These are phyloP conservation scores for Blumeriella jaapii DNA, from an alignment of 2,329 filamentous ascomycete genomes.

Conservation along the genomic window DNA sequence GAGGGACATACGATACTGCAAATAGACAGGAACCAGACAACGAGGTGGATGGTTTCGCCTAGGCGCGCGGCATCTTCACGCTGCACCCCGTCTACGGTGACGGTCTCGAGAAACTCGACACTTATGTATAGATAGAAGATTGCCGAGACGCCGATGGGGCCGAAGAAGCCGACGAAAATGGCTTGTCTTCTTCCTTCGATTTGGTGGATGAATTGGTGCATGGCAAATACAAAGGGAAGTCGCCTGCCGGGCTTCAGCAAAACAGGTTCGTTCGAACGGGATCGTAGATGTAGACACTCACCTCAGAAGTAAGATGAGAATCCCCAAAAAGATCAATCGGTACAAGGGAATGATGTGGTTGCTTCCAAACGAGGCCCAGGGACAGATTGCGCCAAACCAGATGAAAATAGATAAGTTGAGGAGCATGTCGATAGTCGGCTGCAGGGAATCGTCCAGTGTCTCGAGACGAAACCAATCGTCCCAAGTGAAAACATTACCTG, in stretches of 20 bases:
- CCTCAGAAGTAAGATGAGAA: slow-evolving; percentile 66
- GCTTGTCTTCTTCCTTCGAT: slow-evolving; percentile 66
- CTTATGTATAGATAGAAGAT: slow-evolving; percentile 82
- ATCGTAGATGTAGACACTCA: slow-evolving; percentile 5
- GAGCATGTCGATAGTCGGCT: slow-evolving; percentile 89
- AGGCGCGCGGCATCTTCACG: slow-evolving; percentile 56
- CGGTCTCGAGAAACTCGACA: slow-evolving; percentile 55
- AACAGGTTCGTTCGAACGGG: background rate
- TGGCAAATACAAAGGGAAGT: slow-evolving; percentile 60
- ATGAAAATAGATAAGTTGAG: slow-evolving; percentile 74
- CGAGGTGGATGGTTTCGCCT: slow-evolving; percentile 53
- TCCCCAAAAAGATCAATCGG: slow-evolving; percentile 60
- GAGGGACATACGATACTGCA: slow-evolving; percentile 60
- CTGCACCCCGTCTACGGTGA: slow-evolving; percentile 47
- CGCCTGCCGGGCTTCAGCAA: slow-evolving; percentile 31
- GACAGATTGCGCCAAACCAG: slow-evolving; percentile 80
- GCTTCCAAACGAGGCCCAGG: slow-evolving; percentile 59
- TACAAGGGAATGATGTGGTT: slow-evolving; percentile 63
- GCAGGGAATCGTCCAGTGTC: slow-evolving; percentile 82
- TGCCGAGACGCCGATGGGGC: slow-evolving; percentile 81
- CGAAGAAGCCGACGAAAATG: slow-evolving; percentile 84
- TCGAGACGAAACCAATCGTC: slow-evolving; percentile 90
- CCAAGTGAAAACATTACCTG: slow-evolving; percentile 83
- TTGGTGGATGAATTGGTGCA: slow-evolving; percentile 68
- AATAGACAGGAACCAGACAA: slow-evolving; percentile 79